Evolutionary conservation across 805 yeast species (phyloP).

Genomic region (Tetrapisispora phaffii): DNA sequence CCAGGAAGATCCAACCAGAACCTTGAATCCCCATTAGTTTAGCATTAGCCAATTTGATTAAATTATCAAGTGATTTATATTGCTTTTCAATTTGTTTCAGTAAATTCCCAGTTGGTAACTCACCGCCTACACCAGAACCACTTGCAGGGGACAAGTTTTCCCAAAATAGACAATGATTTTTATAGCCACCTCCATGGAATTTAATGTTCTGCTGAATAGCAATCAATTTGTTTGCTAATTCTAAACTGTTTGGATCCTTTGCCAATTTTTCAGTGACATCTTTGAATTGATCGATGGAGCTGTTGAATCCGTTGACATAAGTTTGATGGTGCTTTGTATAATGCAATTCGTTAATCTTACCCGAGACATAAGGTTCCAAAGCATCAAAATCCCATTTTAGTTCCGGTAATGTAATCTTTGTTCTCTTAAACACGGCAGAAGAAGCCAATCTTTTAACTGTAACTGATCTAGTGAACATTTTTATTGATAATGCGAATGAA

Average conservation of each 20-base stretch:
- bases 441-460: neutral
- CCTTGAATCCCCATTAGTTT: conserved; percentile 85
- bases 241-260: conserved; percentile 27
- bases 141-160: conserved; percentile 70
- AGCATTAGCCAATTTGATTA: conserved; percentile 53
- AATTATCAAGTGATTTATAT: conserved; percentile 64
- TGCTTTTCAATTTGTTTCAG: conserved; percentile 49
- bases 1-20: conserved; percentile 92
- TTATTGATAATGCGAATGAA: too few species aligned
- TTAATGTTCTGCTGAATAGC: conserved; percentile 66
- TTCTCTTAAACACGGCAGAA: conserved; percentile 1
- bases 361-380: conserved; percentile 78
- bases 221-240: conserved; percentile 22
- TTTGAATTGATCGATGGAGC: conserved; percentile 61
- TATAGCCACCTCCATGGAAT: conserved; percentile 88
- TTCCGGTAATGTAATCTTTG: conserved; percentile 69
- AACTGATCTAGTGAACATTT: conserved; percentile 7
- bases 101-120: conserved; percentile 42
- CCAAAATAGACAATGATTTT: conserved; percentile 84
- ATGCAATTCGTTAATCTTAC: conserved; percentile 77
- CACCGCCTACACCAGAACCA: conserved; percentile 86
- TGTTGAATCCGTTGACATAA: conserved; percentile 76
- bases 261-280: conserved; percentile 49
- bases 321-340: conserved; percentile 90
- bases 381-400: conserved; percentile 78